Percentiles rank a stretch among this genome's conserved stretches.
These are phyloP conservation scores for Fusarium duplospermum DNA, from an alignment of 2,329 filamentous ascomycete species.

Conservation along the genomic window DNA sequence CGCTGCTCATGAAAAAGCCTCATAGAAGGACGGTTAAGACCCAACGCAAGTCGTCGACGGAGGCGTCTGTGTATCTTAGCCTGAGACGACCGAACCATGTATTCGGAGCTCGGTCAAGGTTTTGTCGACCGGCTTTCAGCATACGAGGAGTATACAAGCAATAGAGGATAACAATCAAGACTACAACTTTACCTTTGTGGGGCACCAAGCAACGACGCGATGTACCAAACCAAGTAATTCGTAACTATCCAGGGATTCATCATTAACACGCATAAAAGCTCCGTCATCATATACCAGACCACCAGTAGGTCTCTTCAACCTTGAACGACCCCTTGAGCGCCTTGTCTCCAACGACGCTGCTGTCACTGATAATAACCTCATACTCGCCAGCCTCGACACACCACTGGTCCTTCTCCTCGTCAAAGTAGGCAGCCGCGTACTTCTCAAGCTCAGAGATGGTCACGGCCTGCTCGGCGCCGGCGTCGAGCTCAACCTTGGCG, in stretches of 20 bases:
- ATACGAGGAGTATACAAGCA: background rate
- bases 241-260: background rate
- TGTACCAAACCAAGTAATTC: background rate
- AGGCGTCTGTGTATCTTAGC: slow-evolving; percentile 37
- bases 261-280: background rate
- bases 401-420: slow-evolving; percentile 75
- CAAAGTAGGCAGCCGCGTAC: slow-evolving; percentile 76
- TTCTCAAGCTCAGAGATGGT: slow-evolving; percentile 70
- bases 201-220: background rate
- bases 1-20: slow-evolving; percentile 45
- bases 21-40: slow-evolving; percentile 43
- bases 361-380: slow-evolving; percentile 69
- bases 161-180: background rate
- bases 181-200: background rate
- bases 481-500: slow-evolving; percentile 70
- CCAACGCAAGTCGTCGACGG: slow-evolving; percentile 50
- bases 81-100: background rate
- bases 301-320: slow-evolving; percentile 73
- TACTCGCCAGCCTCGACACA: slow-evolving; percentile 74
- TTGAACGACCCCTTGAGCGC: slow-evolving; percentile 65
- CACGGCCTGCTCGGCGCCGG: slow-evolving; percentile 68
- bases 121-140: background rate
- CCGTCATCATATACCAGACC: slow-evolving; percentile 64
- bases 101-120: background rate
- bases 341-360: slow-evolving; percentile 62